Conservation (phyloP, 2,329 filamentous ascomycete species). For the Plenodomus lindquistii region DNA sequence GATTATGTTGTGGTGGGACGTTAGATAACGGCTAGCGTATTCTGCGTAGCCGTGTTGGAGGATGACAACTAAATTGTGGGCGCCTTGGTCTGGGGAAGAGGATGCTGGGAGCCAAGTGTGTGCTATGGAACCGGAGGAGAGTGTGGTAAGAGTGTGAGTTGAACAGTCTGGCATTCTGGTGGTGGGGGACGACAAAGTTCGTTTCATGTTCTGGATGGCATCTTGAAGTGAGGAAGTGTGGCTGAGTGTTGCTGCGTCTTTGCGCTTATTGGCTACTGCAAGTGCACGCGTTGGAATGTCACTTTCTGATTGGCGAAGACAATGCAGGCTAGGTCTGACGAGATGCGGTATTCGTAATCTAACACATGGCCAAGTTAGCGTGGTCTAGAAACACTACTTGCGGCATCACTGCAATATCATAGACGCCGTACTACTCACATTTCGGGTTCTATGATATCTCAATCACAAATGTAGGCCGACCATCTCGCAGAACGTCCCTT, state of each 20-base stretch:
- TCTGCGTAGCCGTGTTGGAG: conserved; percentile 11
- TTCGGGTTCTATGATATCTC: too few species aligned
- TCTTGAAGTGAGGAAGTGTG: not conserved
- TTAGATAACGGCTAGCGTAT: conserved; percentile 5
- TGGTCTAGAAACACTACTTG: too few species aligned
- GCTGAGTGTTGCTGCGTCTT: not conserved
- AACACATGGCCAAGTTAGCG: too few species aligned
- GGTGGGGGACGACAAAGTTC: too few species aligned
- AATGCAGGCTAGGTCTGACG: too few species aligned
- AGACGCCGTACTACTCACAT: too few species aligned
- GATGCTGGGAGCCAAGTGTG: not conserved
- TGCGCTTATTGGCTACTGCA: not conserved
- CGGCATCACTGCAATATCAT: too few species aligned
- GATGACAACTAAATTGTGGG: not conserved
- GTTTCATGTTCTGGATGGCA: too few species aligned
- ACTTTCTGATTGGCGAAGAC: not conserved
- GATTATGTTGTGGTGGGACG: conserved; percentile 6
- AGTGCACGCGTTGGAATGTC: not conserved
- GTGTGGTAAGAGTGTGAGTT: not conserved
- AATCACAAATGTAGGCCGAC: too few species aligned
- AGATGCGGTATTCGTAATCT: too few species aligned
- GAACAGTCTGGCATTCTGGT: too few species aligned
- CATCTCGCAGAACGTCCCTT: not conserved
- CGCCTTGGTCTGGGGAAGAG: not conserved
- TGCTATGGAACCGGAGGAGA: not conserved